These are phyloP conservation scores for Aspergillus tamarii DNA, from an alignment of 2,329 filamentous ascomycete genomes.

Conservation along the genomic window DNA sequence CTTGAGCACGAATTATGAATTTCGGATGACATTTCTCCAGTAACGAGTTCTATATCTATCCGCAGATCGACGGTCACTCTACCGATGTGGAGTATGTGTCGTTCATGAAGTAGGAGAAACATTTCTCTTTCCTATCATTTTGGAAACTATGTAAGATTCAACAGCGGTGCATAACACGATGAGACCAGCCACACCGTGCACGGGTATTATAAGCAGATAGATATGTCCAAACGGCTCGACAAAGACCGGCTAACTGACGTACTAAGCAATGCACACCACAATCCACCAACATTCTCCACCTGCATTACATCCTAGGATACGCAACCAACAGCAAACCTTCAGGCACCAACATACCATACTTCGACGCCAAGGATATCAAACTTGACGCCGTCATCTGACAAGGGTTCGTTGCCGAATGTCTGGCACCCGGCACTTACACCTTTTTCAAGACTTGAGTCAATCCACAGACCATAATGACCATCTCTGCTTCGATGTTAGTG, in stretches of 20 bases:
- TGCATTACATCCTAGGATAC: not conserved
- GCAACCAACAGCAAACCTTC: constrained; percentile 9
- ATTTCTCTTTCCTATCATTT: not conserved
- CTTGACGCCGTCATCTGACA: constrained; percentile 90
- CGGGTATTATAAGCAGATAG: constrained; percentile 16
- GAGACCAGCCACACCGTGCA: constrained; percentile 18
- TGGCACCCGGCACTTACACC: constrained; percentile 83
- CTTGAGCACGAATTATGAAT: constrained; percentile 5
- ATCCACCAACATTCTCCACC: not conserved
- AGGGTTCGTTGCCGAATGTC: constrained; percentile 91
- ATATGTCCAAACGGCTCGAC: not conserved
- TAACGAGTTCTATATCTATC: not conserved
- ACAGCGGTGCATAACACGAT: constrained; percentile 13
- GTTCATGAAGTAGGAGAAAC: constrained; percentile 1
- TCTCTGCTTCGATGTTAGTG: constrained; percentile 51
- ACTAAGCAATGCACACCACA: not conserved
- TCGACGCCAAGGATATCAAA: constrained; percentile 91
- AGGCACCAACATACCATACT: constrained; percentile 81
- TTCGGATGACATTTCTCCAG: not conserved
- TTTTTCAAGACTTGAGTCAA: constrained; percentile 81
- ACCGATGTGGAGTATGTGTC: not conserved
- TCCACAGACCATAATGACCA: constrained; percentile 90
- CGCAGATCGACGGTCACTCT: not conserved
- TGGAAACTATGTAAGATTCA: not conserved
- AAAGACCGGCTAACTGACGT: not conserved